Percentiles rank a stretch among this genome's conserved stretches.
Conservation (phyloP, 2,329 filamentous ascomycete species). For the Pyrenochaeta sp. region DNA sequence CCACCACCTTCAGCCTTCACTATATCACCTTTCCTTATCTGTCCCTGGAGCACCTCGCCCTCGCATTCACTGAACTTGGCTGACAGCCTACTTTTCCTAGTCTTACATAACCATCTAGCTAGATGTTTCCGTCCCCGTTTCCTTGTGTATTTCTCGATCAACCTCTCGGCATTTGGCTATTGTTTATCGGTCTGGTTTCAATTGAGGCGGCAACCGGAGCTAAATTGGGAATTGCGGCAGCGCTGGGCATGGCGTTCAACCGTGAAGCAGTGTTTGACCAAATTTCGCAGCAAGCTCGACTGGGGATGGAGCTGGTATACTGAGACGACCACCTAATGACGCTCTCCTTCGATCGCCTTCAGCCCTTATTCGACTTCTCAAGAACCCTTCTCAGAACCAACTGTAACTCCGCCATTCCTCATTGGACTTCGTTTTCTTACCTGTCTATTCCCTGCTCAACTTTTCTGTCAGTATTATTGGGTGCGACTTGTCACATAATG, state of each 20-base stretch:
- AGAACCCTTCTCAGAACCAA: slow-evolving; percentile 11
- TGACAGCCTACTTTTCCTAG: slow-evolving; percentile 44
- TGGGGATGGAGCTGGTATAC: slow-evolving; percentile 40
- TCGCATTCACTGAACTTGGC: slow-evolving; percentile 38
- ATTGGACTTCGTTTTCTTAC: slow-evolving; percentile 10
- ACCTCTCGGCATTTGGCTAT: slow-evolving; percentile 36
- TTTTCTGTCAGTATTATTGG: slow-evolving; percentile 15
- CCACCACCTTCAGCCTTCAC: slow-evolving; percentile 8
- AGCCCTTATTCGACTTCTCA: slow-evolving; percentile 2
- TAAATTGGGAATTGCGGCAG: slow-evolving; percentile 20
- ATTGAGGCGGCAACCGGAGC: slow-evolving; percentile 25
- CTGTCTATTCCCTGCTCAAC: slow-evolving; percentile 4
- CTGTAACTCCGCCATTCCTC: slow-evolving; percentile 15
- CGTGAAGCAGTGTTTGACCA: slow-evolving; percentile 25
- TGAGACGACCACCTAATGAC: slow-evolving; percentile 34
- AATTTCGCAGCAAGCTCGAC: slow-evolving; percentile 32
- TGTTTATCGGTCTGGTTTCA: slow-evolving; percentile 38
- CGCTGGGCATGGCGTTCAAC: slow-evolving; percentile 36
- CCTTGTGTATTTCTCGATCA: slow-evolving; percentile 46
- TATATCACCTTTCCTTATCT: slow-evolving; percentile 15
- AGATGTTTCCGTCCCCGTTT: slow-evolving; percentile 29
- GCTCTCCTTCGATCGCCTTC: slow-evolving; percentile 9
- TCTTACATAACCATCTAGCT: slow-evolving; percentile 22
- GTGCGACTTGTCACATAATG: slow-evolving; percentile 22
- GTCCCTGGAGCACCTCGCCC: slow-evolving; percentile 12